These are phyloP conservation scores for Mariannaea sp. DNA, from an alignment of 2,329 filamentous ascomycete genomes.

Conservation along the genomic window DNA sequence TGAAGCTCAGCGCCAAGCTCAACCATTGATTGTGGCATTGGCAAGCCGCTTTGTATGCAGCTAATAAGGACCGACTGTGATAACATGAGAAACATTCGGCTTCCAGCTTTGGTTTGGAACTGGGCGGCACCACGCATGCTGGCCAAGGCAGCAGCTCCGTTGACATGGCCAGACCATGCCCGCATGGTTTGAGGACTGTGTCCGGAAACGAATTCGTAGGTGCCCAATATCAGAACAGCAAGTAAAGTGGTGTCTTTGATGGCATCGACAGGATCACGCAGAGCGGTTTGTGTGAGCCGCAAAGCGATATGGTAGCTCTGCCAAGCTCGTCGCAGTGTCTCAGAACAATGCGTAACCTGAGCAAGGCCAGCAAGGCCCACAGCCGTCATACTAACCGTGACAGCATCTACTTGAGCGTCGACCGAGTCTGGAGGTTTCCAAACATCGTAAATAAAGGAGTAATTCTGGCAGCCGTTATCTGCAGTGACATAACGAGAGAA, in stretches of 20 bases:
- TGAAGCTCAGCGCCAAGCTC: constrained; percentile 52
- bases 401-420: constrained; percentile 48
- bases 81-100: constrained; percentile 60
- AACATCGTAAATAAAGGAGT: constrained; percentile 58
- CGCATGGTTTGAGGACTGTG: constrained; percentile 51
- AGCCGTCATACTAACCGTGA: constrained; percentile 58
- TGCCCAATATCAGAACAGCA: constrained; percentile 57
- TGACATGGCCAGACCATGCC: constrained; percentile 59
- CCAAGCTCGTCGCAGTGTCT: constrained; percentile 53
- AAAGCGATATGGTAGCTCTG: constrained; percentile 58
- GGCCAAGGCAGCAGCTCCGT: constrained; percentile 56
- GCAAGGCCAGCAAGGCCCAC: constrained; percentile 59
- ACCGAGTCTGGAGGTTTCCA: constrained; percentile 51
- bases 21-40: constrained; percentile 54
- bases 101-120: constrained; percentile 51
- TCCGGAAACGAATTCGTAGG: constrained; percentile 60
- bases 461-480: constrained; percentile 54
- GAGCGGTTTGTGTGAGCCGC: constrained; percentile 54
- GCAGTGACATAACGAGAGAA: constrained; percentile 57
- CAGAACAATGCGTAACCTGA: constrained; percentile 48
- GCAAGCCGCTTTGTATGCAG: constrained; percentile 54
- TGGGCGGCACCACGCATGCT: constrained; percentile 54
- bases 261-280: constrained; percentile 50
- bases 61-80: constrained; percentile 56
- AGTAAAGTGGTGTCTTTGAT: constrained; percentile 58